phyloP scores from a whole-genome alignment of 2,329 filamentous ascomycete species.

The Eurotiales sp. region DNA sequence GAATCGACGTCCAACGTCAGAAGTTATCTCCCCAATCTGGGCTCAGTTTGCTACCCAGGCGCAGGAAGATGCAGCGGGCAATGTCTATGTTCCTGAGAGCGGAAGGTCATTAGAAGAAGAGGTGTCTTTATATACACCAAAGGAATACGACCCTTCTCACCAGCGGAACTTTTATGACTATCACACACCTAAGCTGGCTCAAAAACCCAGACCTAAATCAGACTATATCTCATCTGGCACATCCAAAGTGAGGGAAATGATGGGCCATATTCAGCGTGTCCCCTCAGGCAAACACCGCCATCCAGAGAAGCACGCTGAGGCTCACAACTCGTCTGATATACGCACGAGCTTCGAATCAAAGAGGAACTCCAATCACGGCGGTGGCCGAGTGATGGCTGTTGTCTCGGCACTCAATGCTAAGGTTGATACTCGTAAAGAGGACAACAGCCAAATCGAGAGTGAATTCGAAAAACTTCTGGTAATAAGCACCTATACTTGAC shows the following conservation, averaged over 20 bases:
- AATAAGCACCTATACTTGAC: conserved; percentile 48
- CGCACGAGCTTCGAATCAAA: conserved; percentile 28
- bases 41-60: conserved; percentile 62
- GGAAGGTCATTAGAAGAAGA: conserved; percentile 50
- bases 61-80: conserved; percentile 29
- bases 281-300: conserved; percentile 23
- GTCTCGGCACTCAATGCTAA: conserved; percentile 61
- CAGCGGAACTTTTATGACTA: conserved; percentile 59
- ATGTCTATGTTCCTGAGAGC: conserved; percentile 44
- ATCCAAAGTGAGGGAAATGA: conserved; percentile 36
- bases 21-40: conserved; percentile 68
- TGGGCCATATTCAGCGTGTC: conserved; percentile 25
- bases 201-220: conserved; percentile 51
- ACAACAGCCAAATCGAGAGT: conserved; percentile 55
- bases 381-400: conserved; percentile 59
- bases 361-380: conserved; percentile 38
- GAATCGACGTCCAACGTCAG: conserved; percentile 64
- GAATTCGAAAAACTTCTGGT: conserved; percentile 61
- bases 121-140: conserved; percentile 57
- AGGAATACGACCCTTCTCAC: conserved; percentile 57
- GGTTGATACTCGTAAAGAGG: conserved; percentile 39
- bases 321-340: conserved; percentile 30
- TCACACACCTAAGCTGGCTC: conserved; percentile 44
- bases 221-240: conserved; percentile 42
- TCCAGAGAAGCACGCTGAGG: conserved; percentile 20